Conservation (phyloP, 352 stramenopile species). For the Globisporangium okanoganense region DNA sequence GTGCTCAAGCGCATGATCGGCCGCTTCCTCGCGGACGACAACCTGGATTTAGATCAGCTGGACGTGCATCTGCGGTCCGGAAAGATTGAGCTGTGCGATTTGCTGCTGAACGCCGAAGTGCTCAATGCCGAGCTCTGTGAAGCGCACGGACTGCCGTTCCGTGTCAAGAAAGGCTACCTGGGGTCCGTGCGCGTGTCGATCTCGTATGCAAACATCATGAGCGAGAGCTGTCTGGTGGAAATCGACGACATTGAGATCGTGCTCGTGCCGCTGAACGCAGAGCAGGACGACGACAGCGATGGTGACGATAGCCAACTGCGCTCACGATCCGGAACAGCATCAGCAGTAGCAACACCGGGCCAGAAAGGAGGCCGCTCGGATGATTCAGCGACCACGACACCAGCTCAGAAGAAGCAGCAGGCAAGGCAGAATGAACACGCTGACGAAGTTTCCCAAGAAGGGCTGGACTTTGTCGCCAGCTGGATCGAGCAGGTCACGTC, state of each 20-base stretch:
- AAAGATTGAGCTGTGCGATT: constrained; percentile 74
- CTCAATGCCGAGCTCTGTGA: constrained; percentile 79
- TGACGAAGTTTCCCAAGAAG: constrained; percentile 85
- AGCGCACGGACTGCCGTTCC: constrained; percentile 66
- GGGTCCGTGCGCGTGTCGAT: constrained; percentile 82
- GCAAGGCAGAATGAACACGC: constrained; percentile 30
- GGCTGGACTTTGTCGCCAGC: constrained; percentile 85
- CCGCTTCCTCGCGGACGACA: constrained; percentile 76
- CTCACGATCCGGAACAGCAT: not conserved
- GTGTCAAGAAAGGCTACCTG: constrained; percentile 83
- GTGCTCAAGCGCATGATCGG: constrained; percentile 88
- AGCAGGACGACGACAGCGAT: constrained; percentile 6
- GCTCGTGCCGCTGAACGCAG: constrained; percentile 46
- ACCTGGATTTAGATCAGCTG: constrained; percentile 84
- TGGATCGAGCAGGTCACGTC: constrained; percentile 90
- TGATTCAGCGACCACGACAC: not conserved
- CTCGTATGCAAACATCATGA: constrained; percentile 87
- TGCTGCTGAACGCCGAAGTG: constrained; percentile 74
- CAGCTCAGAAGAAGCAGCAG: constrained; percentile 15
- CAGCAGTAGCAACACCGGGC: not conserved
- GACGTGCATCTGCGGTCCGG: constrained; percentile 81
- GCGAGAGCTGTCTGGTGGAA: constrained; percentile 83
- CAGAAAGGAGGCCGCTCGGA: constrained; percentile 9
- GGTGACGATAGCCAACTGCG: constrained; percentile 9
- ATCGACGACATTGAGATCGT: constrained; percentile 88